Base-by-base conservation (phyloP, 768 basidiomycete species). In the Crucibulum laeve region DNA sequence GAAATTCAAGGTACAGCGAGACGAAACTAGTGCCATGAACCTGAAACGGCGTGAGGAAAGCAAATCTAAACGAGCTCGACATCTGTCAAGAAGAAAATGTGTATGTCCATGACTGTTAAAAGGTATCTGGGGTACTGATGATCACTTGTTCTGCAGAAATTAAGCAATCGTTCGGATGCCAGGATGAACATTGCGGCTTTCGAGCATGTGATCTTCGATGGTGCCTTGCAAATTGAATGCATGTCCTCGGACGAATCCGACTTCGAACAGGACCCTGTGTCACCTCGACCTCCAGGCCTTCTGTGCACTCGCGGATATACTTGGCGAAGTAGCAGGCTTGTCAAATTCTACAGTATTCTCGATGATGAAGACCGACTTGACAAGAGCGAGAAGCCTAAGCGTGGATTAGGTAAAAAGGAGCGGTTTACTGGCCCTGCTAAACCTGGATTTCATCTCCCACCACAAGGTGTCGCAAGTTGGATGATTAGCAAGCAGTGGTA, bases 211-310 rank as follows among this genome's bases (percentile, higher is more conserved):
- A 71, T 66, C 11, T 88, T 88, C 53, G 83, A 87, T 53, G 77
- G 78, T 11, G 85, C 87, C 11, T 60, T 89, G 44, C 80, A 83
- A 47, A 48, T 78, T 15, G 87, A 88, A 37, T 88, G 85, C 60
- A 86, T 88, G 81, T 89, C 87, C 21, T 83, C 81, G 23, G 87
- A 89, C 50, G 87, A 89, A 57, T 87, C 86, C 11, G 79, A 79
- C 48, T 64, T 61, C 38, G 84, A 83, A 25, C 60, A 60, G 23
- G 58, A 60, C 46, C 42, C 51, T 13, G 35, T 53, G 2, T 52
- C 40, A 33, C 48, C 53, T 3, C 64, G 56, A 32, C 56, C 60
- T 26, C 58, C 55, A 47, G 65, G 63, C 24, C 49, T 70, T 6
- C 61, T 87, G 18, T 71, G 69, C 21, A 73, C 80, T 19, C 81